phyloP scores from a whole-genome alignment of 1,139 yeast species.

The Fermentozyma sake region DNA sequence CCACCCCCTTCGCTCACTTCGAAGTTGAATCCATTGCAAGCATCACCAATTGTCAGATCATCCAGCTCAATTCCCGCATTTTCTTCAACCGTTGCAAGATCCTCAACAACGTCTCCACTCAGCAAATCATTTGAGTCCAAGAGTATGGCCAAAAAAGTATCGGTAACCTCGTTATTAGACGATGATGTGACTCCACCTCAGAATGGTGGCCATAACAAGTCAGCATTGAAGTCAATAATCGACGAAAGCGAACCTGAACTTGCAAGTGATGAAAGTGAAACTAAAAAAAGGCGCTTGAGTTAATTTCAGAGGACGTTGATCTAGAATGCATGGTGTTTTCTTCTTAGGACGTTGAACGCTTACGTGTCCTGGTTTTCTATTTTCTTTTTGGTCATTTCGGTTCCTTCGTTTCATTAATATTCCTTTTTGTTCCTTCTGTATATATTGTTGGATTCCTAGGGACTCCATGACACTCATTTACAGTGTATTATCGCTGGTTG shows the following conservation, averaged over 20 bases:
- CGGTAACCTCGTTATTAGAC: constrained; percentile 30
- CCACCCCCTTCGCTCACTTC: constrained; percentile 5
- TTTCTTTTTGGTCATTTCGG: too few relatives aligned
- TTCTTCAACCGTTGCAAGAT: constrained; percentile 8
- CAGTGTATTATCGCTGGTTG: too few relatives aligned
- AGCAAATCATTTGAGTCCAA: constrained; percentile 6
- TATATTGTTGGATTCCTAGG: too few relatives aligned
- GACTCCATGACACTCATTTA: too few relatives aligned
- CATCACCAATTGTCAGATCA: constrained; percentile 15
- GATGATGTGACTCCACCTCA: too few relatives aligned
- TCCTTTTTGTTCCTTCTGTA: too few relatives aligned
- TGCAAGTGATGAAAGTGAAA: constrained; percentile 1
- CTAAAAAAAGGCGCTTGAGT: constrained; percentile 7
- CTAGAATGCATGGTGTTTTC: too few relatives aligned
- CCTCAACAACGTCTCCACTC: constrained; percentile 13
- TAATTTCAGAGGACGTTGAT: too few relatives aligned
- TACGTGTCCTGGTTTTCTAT: too few relatives aligned
- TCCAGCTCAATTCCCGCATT: constrained; percentile 8
- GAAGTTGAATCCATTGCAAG: constrained; percentile 4
- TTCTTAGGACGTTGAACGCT: too few relatives aligned
- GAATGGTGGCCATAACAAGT: constrained; percentile 7
- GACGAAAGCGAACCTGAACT: constrained; percentile 5
- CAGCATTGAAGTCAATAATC: constrained; percentile 10
- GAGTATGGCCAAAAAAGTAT: constrained; percentile 19
- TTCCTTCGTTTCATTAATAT: too few relatives aligned